phyloP scores from a whole-genome alignment of 1,139 yeast genomes.

The Debaryomycetaceae sp. region DNA sequence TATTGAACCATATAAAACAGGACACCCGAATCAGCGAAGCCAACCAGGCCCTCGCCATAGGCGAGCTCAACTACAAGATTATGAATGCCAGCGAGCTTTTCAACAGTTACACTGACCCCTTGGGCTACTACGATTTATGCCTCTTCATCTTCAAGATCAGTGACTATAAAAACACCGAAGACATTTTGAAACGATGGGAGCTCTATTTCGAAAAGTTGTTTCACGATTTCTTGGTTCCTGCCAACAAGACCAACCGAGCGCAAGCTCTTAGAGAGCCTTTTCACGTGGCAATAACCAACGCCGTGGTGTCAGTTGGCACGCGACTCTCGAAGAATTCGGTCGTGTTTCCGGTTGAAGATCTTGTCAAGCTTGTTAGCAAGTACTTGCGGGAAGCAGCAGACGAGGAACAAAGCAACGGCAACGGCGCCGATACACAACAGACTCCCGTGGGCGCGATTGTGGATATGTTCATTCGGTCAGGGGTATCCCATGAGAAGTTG shows the following conservation, averaged over 20 bases:
- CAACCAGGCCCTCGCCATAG: constrained; percentile 44
- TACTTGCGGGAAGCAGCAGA: constrained; percentile 37
- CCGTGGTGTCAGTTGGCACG: constrained; percentile 42
- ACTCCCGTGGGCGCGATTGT: constrained; percentile 41
- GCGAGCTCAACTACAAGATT: constrained; percentile 59
- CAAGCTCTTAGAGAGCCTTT: constrained; percentile 27
- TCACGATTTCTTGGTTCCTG: constrained; percentile 27
- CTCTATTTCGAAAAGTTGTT: constrained; percentile 50
- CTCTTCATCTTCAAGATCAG: constrained; percentile 75
- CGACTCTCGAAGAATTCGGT: constrained; percentile 50
- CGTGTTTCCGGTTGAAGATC: constrained; percentile 75
- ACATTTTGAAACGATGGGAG: constrained; percentile 68
- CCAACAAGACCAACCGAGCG: constrained; percentile 19
- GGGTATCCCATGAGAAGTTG: constrained; percentile 65
- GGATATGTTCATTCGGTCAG: constrained; percentile 73
- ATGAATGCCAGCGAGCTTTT: constrained; percentile 73
- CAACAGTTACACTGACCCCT: constrained; percentile 82
- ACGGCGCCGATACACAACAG: constrained; percentile 38
- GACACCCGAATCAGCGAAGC: constrained; percentile 56
- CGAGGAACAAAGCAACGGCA: constrained; percentile 11
- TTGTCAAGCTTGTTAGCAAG: constrained; percentile 54
- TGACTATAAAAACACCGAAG: constrained; percentile 73
- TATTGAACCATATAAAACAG: constrained; percentile 52
- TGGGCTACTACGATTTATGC: constrained; percentile 82
- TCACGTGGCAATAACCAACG: constrained; percentile 32